Evolutionary conservation across 2,329 filamentous ascomycete genomes (phyloP).

Genomic region (Penicillium sp.): DNA sequence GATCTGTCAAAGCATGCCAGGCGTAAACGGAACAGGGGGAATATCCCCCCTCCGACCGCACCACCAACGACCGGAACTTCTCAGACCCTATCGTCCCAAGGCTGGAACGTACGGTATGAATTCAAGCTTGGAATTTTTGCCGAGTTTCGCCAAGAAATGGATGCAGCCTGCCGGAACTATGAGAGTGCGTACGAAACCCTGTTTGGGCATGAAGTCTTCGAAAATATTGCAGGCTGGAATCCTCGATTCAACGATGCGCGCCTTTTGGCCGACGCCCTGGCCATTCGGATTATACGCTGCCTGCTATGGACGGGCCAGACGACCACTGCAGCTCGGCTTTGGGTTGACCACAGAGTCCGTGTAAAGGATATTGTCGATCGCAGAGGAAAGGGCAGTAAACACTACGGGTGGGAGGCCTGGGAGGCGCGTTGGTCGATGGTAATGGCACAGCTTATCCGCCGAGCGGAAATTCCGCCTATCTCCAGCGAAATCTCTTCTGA

Average conservation of each 20-base stretch:
- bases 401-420: slow-evolving; percentile 93
- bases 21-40: slow-evolving; percentile 73
- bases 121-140: slow-evolving; percentile 86
- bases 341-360: slow-evolving; percentile 66
- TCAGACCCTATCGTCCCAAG: slow-evolving; percentile 70
- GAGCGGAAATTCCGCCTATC: slow-evolving; percentile 44
- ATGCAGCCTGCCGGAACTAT: slow-evolving; percentile 74
- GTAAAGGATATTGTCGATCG: slow-evolving; percentile 71
- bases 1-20: slow-evolving; percentile 86
- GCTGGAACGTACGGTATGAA: slow-evolving; percentile 91
- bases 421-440: slow-evolving; percentile 62
- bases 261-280: slow-evolving; percentile 70
- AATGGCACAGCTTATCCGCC: slow-evolving; percentile 53
- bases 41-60: slow-evolving; percentile 68
- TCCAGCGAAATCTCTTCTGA: slow-evolving; percentile 21
- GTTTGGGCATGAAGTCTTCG: slow-evolving; percentile 73
- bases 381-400: slow-evolving; percentile 72
- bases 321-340: slow-evolving; percentile 69
- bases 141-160: slow-evolving; percentile 88
- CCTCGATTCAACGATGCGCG: slow-evolving; percentile 87
- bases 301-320: slow-evolving; percentile 70
- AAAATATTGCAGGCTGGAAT: slow-evolving; percentile 81
- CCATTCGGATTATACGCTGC: slow-evolving; percentile 72
- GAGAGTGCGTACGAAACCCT: slow-evolving; percentile 78
- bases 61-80: slow-evolving; percentile 77